phyloP scores from a whole-genome alignment of 1,139 yeast genomes.

The Pneumocystis wakefieldiae region DNA sequence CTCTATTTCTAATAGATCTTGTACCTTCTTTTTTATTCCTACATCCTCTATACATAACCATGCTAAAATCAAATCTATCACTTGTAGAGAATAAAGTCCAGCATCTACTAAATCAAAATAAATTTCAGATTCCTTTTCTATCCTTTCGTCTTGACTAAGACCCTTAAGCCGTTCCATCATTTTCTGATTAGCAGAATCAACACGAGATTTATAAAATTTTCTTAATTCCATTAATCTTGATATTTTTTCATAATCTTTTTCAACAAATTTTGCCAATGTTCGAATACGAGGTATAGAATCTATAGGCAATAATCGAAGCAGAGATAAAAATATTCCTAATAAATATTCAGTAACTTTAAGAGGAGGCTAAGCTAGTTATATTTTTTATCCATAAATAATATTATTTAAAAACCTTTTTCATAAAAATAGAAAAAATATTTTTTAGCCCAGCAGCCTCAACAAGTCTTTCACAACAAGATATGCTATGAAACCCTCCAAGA shows the following conservation, averaged over 20 bases:
- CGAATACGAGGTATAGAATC: slow-evolving; percentile 21
- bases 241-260: slow-evolving; percentile 17
- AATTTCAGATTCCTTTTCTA: slow-evolving; percentile 15
- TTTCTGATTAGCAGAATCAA: slow-evolving; percentile 8
- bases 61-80: slow-evolving; percentile 18
- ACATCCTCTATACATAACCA: slow-evolving; percentile 22
- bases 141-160: slow-evolving; percentile 12
- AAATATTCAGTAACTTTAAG: slow-evolving; percentile 11
- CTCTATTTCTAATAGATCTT: neutral
- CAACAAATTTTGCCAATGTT: slow-evolving; percentile 19
- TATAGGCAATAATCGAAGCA: slow-evolving; percentile 22
- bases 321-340: slow-evolving; percentile 18
- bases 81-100: slow-evolving; percentile 18
- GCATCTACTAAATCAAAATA: slow-evolving; percentile 18
- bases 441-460: slow-evolving; percentile 21
- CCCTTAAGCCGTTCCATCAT: slow-evolving; percentile 4
- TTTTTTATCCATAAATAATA: slow-evolving; percentile 2
- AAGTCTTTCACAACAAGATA: slow-evolving; percentile 17
- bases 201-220: slow-evolving; percentile 6
- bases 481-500: slow-evolving; percentile 15
- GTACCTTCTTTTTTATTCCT: neutral
- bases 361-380: slow-evolving; percentile 1
- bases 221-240: slow-evolving; percentile 12
- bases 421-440: slow-evolving; percentile 17
- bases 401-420: slow-evolving; percentile 12